Conservation (phyloP, 2,329 filamentous ascomycete species). For the Aphanoascus verrucosus region DNA sequence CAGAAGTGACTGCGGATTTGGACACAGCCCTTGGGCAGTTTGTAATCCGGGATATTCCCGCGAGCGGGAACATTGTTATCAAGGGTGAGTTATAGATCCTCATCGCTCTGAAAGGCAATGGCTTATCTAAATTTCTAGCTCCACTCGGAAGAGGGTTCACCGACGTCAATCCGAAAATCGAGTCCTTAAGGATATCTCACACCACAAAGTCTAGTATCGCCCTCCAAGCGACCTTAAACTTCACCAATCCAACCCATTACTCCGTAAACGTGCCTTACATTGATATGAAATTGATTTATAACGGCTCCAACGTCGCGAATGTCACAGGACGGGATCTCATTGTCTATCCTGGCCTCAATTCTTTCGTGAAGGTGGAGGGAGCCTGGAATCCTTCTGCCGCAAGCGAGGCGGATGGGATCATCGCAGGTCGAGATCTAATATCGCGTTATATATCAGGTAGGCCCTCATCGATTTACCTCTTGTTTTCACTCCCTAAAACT, state of each 20-base stretch:
- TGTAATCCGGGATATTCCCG: conserved; percentile 71
- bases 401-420: conserved; percentile 51
- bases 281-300: conserved; percentile 64
- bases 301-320: conserved; percentile 64
- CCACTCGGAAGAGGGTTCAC: conserved; percentile 45
- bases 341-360: conserved; percentile 60
- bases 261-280: conserved; percentile 70
- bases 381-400: conserved; percentile 60
- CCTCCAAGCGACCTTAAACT: conserved; percentile 61
- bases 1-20: conserved; percentile 71
- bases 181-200: conserved; percentile 59
- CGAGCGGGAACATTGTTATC: conserved; percentile 71
- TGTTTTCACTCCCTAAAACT: conserved; percentile 10
- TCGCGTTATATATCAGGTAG: conserved; percentile 74
- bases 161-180: conserved; percentile 53
- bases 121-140: conserved; percentile 38
- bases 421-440: conserved; percentile 59
- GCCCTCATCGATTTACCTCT: conserved; percentile 9
- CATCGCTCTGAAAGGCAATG: conserved; percentile 22
- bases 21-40: conserved; percentile 72
- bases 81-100: conserved; percentile 63
- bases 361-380: conserved; percentile 54
- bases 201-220: conserved; percentile 62
- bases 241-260: conserved; percentile 86
- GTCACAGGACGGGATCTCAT: conserved; percentile 55